A percentile compares a stretch with the other conserved stretches of the same genome.
Evolutionary conservation across 257 asterid genomes (phyloP).

Genomic region (Solanum lycopersicoides): DNA sequence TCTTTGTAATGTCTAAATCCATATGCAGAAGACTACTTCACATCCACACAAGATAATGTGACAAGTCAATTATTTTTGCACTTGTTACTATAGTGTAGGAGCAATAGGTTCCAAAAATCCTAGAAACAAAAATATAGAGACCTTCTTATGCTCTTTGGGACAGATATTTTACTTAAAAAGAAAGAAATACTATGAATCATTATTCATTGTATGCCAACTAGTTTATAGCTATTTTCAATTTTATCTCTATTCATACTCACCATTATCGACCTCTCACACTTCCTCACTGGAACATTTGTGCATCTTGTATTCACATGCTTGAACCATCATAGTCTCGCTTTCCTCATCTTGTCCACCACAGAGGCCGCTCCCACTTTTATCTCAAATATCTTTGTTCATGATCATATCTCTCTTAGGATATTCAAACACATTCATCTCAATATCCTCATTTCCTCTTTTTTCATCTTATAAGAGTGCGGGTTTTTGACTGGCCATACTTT

Average conservation of each 20-base stretch:
- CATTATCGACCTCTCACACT: not conserved
- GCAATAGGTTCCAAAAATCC: not conserved
- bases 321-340: not conserved
- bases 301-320: not conserved
- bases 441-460: not conserved
- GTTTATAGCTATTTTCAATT: not conserved
- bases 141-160: not conserved
- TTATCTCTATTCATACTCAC: not conserved
- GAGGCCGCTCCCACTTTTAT: not conserved
- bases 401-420: not conserved
- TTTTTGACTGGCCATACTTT: not conserved
- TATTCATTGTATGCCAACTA: not conserved
- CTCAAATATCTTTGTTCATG: not conserved
- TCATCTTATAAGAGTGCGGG: not conserved
- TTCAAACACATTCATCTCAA: not conserved
- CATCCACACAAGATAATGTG: not conserved
- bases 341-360: too few species aligned
- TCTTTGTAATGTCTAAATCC: not conserved
- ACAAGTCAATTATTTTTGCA: not conserved
- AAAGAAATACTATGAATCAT: not conserved
- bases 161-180: not conserved
- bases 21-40: not conserved
- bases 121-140: not conserved
- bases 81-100: not conserved
- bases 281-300: not conserved